Base-by-base conservation (phyloP, 768 basidiomycete species). In the Boletellus emodensis region DNA sequence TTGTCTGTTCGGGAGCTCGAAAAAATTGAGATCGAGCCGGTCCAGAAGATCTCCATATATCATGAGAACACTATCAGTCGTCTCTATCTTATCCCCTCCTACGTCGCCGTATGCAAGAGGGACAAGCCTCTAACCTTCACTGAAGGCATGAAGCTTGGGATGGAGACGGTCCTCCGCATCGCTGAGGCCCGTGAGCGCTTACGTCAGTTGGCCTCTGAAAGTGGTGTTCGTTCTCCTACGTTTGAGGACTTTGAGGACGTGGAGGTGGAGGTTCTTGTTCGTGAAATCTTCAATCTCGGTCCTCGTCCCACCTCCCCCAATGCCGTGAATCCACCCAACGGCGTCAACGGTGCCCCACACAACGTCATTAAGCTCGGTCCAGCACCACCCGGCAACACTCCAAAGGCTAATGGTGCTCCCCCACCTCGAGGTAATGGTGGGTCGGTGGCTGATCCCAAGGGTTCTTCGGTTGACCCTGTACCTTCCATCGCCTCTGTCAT, bases 91-190 rank as follows among this genome's bases (percentile, higher is more conserved):
- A 43, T 76, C 4, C 63, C 68, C 0, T 63, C 75, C 0, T 76
- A 70, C 47, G 49, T 68, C 33, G 46, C 53, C 1, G 60, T 77
- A 42, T 69, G 70, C 53, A 67, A 63, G 44, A 63, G 75, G 17
- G 66, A 68, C 2, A 69, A 69, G 24, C 59, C 73, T 14, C 54
- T 76, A 24, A 48, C 61, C 4, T 54, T 71, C 44, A 64, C 63
- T 7, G 80, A 79, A 49, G 76, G 72, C 17, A 58, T 65, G 44
- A 67, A 67, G 32, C 70, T 80, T 18, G 75, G 77, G 1, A 61
- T 70, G 54, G 65, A 71, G 50, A 71, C 71, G 0, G 61, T 70
- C 3, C 51, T 71, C 13, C 69, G 67, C 13, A 50, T 76, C 33
- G 73, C 71, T 26, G 64, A 62, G 24, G 71, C 72, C 2, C 69